Percentiles rank a stretch among this genome's conserved stretches.
phyloP scores from a whole-genome alignment of 2,329 filamentous ascomycete genomes.

The Biscogniauxia marginata region DNA sequence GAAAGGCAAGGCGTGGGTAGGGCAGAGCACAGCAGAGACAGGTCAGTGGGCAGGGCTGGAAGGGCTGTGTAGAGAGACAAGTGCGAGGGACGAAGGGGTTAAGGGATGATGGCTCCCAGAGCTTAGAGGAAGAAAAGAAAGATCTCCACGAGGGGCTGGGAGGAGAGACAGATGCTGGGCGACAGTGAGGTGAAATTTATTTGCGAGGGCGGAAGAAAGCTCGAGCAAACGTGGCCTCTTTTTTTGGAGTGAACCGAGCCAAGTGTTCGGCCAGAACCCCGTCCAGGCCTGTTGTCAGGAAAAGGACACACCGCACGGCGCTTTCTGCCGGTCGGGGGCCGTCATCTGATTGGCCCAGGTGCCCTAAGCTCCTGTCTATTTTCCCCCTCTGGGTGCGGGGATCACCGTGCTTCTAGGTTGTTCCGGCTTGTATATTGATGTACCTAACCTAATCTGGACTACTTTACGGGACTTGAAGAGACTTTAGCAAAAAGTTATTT shows the following conservation, averaged over 20 bases:
- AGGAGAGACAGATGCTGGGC: constrained; percentile 18
- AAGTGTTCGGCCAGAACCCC: background rate
- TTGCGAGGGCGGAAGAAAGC: constrained; percentile 11
- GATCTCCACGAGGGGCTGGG: constrained; percentile 24
- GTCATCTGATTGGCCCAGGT: background rate
- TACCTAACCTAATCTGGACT: background rate
- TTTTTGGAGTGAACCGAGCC: constrained; percentile 13
- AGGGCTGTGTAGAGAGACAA: background rate
- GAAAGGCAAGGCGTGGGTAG: constrained; percentile 4
- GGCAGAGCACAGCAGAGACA: constrained; percentile 4
- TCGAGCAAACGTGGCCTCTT: constrained; percentile 33
- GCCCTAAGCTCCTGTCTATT: too few species aligned
- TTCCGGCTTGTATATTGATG: background rate
- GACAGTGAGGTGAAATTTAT: constrained; percentile 24
- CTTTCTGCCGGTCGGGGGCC: background rate
- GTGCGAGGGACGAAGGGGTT: constrained; percentile 19
- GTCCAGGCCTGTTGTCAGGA: too few species aligned
- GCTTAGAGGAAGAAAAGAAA: constrained; percentile 34
- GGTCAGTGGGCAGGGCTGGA: constrained; percentile 1
- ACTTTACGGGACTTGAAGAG: background rate
- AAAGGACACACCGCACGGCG: background rate
- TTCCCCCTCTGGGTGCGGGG: background rate
- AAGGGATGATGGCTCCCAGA: constrained; percentile 38
- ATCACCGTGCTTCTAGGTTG: background rate
- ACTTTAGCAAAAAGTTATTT: too few species aligned